Base-by-base conservation (phyloP, 257 asterid species). In the Solanum peruvianum region DNA sequence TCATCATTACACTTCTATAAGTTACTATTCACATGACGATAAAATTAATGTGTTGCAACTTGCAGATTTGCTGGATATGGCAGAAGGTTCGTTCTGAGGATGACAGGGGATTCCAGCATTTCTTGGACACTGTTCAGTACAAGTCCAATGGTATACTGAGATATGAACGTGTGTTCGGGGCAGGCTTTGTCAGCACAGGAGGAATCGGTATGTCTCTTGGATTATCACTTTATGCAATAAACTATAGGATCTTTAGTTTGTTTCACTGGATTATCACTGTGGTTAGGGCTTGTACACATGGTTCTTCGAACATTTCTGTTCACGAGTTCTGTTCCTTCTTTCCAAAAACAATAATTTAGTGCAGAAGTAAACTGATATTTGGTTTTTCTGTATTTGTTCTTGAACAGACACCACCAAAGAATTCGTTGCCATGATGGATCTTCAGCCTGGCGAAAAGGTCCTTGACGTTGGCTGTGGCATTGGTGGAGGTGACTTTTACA, bases 391-490 rank as follows among this genome's bases (percentile, higher is more conserved):
- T 71, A 7, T 4, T 12, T 86, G 67, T 84, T 90, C 82, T 16
- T 87, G 92, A 64, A 84, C 96, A 97, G 99, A 96, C 3, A 96
- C 99, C 44, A 97, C 99, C n/a, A 92, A 76, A 84, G 99, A 97
- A 88, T 97, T 96, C 86, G 98, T 96, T 10, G 93, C 87, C 85
- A 91, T 89, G 88, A 89, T 97, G 88, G 93, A 95, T 89, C 99
- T 97, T 78, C 90, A 94, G 92, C 94, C 98, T 62, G 98, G 99
- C 27, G 98, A 97, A 88, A 97, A 94, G 77, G 98, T 97, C 70
- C 96, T 97, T 56, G 99, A 97, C 85, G 99, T 97, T 81, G 99
- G 99, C 31, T 97, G 99, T 91, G 99, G 99, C 21, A 97, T 97
- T 86, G 99, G 99, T 56, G 99, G 99, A 85, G 99, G 99, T 44